Evolutionary conservation across 1,284 basidiomycete species (phyloP).

Genomic region (Trametes sp.): DNA sequence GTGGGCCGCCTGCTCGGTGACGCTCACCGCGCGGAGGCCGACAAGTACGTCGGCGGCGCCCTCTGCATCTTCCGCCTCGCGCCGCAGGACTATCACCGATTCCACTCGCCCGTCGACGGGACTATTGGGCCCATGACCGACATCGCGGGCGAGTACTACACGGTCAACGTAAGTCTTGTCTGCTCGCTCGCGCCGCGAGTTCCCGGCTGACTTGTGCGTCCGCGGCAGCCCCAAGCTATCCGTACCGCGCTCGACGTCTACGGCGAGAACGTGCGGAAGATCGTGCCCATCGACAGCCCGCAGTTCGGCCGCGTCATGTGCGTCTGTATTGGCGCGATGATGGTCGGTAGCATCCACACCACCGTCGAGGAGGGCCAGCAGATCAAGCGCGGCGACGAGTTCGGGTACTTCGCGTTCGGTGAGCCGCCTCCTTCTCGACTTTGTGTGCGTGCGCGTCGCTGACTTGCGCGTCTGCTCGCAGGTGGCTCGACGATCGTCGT

Average conservation of each 20-base stretch:
- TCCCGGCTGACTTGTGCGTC: constrained; percentile 22
- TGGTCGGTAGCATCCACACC: constrained; percentile 90
- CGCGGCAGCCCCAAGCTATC: constrained; percentile 79
- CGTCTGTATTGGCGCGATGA: constrained; percentile 93
- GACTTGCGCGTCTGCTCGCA: constrained; percentile 42
- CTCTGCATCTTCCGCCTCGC: constrained; percentile 91
- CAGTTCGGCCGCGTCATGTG: constrained; percentile 91
- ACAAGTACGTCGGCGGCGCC: constrained; percentile 79
- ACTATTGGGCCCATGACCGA: constrained; percentile 82
- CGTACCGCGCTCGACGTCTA: constrained; percentile 90
- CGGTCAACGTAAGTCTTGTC: constrained; percentile 75
- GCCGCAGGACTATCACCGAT: constrained; percentile 97
- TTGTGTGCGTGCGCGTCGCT: not conserved
- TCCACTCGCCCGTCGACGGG: constrained; percentile 93
- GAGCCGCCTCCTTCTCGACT: constrained; percentile 36
- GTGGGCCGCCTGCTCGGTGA: constrained; percentile 84
- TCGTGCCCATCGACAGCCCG: constrained; percentile 87
- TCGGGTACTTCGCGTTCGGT: constrained; percentile 96
- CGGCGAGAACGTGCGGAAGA: constrained; percentile 91
- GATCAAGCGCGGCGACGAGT: constrained; percentile 86
- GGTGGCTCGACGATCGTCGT: constrained; percentile 91
- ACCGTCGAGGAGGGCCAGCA: constrained; percentile 86
- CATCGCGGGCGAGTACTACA: constrained; percentile 91
- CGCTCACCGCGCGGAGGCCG: constrained; percentile 70
- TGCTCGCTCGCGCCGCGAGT: constrained; percentile 1